Evolutionary conservation across 2,329 filamentous ascomycete genomes (phyloP), one percentile per base, ranked within the genome.

Genomic region (Sclerotiophoma versabilis): DNA sequence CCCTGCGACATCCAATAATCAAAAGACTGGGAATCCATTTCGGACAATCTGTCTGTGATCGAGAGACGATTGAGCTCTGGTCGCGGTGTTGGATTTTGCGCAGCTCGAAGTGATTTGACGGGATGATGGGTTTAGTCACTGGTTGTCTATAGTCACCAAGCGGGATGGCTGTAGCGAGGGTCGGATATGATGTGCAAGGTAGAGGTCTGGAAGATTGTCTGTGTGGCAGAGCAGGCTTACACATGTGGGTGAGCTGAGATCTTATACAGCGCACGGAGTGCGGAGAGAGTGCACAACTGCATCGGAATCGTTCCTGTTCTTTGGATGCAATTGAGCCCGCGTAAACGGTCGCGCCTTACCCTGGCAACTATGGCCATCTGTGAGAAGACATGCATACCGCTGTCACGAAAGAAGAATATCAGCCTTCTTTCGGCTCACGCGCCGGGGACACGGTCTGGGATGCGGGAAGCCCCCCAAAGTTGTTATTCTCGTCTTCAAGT

Each of bases 1-100:
- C 65, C 64, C 54, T 74, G 73, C n/a, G 64, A 64, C 58, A 73
- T 59, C 73, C 73, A 76, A 47, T 74, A 74, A 33, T 74, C 67
- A 42, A 69, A 73, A 20, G 66, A 66, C 54, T 74, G 71, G 10
- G 72, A 67, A 47, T 75, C 72, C 73, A 76, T 76, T 59, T 25
- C 17, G 47, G 33, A 14, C 26, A 36, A 22, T 22, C 38, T 50
- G 17, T 54, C 36, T 19, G 10, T 9, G 29, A 7, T 17, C 2
- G 49, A 14, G 25, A 22, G 27, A 30, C 37, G 36, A 51, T n/a
- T 47, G 26, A 36, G 33, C 22, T 22, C 22, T 25, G 15, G 32
- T 7, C 29, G 29, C 4, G 29, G 25, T 25, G 33, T 32, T 43
- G 29, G 41, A 25, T 17, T 55, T 41, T 37, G 47, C 26, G 38